phyloP scores from a whole-genome alignment of 108 stramenopile species.

The Cylindrotheca closterium region DNA sequence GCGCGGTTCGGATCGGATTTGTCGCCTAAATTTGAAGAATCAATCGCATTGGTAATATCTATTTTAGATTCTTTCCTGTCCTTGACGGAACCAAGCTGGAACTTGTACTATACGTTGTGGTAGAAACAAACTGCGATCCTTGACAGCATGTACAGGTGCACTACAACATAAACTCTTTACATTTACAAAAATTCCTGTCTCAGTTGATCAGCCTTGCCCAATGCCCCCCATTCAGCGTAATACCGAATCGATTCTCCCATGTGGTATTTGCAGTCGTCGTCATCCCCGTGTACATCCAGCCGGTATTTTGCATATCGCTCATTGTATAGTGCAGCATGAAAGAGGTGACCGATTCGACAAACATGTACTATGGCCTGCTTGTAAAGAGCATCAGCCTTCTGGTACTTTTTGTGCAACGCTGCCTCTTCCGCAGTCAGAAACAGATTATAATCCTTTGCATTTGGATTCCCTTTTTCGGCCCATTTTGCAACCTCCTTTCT shows the following conservation, averaged over 20 bases:
- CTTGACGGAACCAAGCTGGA: too few relatives aligned
- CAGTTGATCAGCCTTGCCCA: slow-evolving; percentile 9
- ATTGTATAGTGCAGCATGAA: slow-evolving; percentile 10
- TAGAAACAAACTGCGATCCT: too few relatives aligned
- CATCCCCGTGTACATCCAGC: neutral
- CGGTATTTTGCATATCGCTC: slow-evolving; percentile 6
- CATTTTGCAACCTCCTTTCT: slow-evolving; percentile 10
- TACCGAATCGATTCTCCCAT: neutral
- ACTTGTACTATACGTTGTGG: too few relatives aligned
- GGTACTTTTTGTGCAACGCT: neutral
- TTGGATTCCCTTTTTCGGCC: slow-evolving; percentile 19
- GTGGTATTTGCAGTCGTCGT: neutral
- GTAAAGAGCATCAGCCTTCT: neutral
- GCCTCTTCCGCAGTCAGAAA: slow-evolving; percentile 5
- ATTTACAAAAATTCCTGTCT: too few relatives aligned
- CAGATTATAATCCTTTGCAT: slow-evolving; percentile 4
- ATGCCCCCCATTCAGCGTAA: slow-evolving; percentile 13
- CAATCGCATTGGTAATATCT: too few relatives aligned
- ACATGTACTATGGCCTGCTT: neutral
- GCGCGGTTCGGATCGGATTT: too few relatives aligned
- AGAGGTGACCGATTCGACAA: slow-evolving; percentile 1
- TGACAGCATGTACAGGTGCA: too few relatives aligned
- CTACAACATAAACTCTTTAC: too few relatives aligned
- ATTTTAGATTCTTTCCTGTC: too few relatives aligned
- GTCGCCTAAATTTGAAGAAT: too few relatives aligned